Conservation (phyloP, 2,329 filamentous ascomycete species). For the Corynespora cassiicola region DNA sequence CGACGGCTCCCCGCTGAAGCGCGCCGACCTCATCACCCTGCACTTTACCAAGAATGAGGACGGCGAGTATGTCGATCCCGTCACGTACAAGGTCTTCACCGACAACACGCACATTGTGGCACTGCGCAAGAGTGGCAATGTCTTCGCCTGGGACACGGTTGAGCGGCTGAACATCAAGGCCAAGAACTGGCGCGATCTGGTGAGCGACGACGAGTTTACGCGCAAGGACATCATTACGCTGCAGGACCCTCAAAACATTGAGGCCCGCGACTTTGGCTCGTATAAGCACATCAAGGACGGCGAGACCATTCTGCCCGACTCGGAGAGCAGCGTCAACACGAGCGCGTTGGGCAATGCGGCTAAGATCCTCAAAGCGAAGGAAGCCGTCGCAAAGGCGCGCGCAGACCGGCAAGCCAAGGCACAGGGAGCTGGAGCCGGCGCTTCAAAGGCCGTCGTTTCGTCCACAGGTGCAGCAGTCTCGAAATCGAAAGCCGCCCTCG, state of each 20-base stretch:
- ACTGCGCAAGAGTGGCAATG: slow-evolving; percentile 85
- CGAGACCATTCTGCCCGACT: slow-evolving; percentile 74
- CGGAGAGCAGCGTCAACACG: slow-evolving; percentile 75
- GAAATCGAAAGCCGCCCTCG: slow-evolving; percentile 18
- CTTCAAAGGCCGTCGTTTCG: too few relatives aligned
- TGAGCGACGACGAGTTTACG: slow-evolving; percentile 85
- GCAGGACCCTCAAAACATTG: slow-evolving; percentile 92
- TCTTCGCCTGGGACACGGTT: slow-evolving; percentile 95
- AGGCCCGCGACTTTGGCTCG: slow-evolving; percentile 79
- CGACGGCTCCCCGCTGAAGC: slow-evolving; percentile 77
- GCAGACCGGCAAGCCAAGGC: slow-evolving; percentile 65
- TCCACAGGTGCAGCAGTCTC: slow-evolving; percentile 25
- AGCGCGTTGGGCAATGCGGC: slow-evolving; percentile 77
- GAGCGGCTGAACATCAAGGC: slow-evolving; percentile 95
- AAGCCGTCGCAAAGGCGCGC: slow-evolving; percentile 89
- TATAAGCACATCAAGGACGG: slow-evolving; percentile 93
- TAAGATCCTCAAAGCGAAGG: slow-evolving; percentile 90
- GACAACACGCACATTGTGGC: slow-evolving; percentile 98
- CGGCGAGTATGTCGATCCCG: slow-evolving; percentile 90
- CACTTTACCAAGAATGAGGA: slow-evolving; percentile 92
- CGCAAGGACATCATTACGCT: slow-evolving; percentile 94
- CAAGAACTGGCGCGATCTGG: slow-evolving; percentile 92
- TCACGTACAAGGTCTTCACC: slow-evolving; percentile 96
- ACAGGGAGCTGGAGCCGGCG: slow-evolving; percentile 38
- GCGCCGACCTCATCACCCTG: slow-evolving; percentile 85